These are phyloP conservation scores for Globisporangium paddicum DNA, from an alignment of 352 stramenopile species.

Conservation along the genomic window DNA sequence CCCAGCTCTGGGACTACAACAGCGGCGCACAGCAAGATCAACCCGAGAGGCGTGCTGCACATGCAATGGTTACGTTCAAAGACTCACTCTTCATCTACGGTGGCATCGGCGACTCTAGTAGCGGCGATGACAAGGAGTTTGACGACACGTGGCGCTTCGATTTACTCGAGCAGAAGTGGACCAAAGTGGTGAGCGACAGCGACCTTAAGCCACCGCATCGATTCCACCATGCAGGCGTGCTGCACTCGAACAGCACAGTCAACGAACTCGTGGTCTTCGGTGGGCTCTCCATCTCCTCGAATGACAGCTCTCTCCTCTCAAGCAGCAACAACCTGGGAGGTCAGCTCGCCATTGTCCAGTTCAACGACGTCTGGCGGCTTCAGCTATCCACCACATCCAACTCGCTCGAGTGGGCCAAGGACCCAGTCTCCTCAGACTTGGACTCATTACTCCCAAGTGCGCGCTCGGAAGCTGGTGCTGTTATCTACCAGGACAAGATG, in stretches of 20 bases:
- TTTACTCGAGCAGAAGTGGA: slow-evolving; percentile 27
- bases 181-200: slow-evolving; percentile 17
- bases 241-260: slow-evolving; percentile 36
- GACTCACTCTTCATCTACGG: slow-evolving; percentile 64
- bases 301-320: background rate
- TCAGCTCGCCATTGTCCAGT: slow-evolving; percentile 32
- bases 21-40: slow-evolving; percentile 12
- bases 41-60: slow-evolving; percentile 46
- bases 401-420: slow-evolving; percentile 29
- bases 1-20: slow-evolving; percentile 36
- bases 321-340: background rate
- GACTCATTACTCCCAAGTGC: slow-evolving; percentile 16
- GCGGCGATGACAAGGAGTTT: slow-evolving; percentile 40
- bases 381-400: slow-evolving; percentile 14
- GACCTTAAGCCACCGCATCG: slow-evolving; percentile 24
- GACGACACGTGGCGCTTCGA: slow-evolving; percentile 76
- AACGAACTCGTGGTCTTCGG: slow-evolving; percentile 51
- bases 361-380: slow-evolving; percentile 51
- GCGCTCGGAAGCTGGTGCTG: slow-evolving; percentile 45
- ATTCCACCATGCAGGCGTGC: slow-evolving; percentile 35
- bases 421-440: slow-evolving; percentile 13
- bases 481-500: slow-evolving; percentile 43
- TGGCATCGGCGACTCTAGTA: slow-evolving; percentile 31
- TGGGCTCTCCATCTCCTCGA: slow-evolving; percentile 31
- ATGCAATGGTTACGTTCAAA: slow-evolving; percentile 38